Evolutionary conservation across 2,329 filamentous ascomycete genomes (phyloP).

Genomic region (Aspergillus sergii): DNA sequence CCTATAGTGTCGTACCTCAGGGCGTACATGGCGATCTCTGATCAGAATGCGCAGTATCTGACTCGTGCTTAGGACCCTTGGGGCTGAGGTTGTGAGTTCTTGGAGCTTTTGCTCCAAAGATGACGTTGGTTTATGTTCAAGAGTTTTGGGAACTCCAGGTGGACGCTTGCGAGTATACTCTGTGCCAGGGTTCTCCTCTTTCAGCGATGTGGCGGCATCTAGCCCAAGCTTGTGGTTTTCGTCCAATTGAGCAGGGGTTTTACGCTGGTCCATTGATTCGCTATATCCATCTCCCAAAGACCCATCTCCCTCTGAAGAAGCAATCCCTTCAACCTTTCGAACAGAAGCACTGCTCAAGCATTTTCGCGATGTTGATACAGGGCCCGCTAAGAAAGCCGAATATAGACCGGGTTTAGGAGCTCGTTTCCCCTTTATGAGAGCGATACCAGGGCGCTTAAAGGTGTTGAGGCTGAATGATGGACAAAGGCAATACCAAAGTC

Average conservation of each 20-base stretch:
- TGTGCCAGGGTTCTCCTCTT: neutral
- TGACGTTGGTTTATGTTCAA: constrained; percentile 21
- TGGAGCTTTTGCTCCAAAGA: constrained; percentile 35
- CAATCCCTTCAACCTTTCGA: neutral
- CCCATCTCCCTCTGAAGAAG: neutral
- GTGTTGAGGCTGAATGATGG: constrained; percentile 34
- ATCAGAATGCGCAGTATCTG: constrained; percentile 43
- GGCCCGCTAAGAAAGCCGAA: constrained; percentile 3
- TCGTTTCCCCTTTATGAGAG: constrained; percentile 16
- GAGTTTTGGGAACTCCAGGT: constrained; percentile 20
- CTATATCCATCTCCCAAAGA: neutral
- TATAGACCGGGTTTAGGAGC: constrained; percentile 8
- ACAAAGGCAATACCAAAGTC: constrained; percentile 46
- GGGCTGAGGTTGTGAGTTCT: constrained; percentile 24
- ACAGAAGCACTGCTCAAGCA: constrained; percentile 20
- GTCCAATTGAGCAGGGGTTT: neutral
- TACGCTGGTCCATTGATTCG: neutral
- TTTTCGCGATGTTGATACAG: constrained; percentile 21
- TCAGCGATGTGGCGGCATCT: neutral
- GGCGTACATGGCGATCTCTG: constrained; percentile 38
- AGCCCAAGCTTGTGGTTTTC: neutral
- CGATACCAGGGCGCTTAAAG: constrained; percentile 19
- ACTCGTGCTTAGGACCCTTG: constrained; percentile 30
- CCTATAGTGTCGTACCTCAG: constrained; percentile 61
- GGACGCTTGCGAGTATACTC: neutral